Evolutionary conservation across 768 basidiomycete genomes (phyloP), one percentile per base, ranked within the genome.

Genomic region (Termitomyces heimii): DNA sequence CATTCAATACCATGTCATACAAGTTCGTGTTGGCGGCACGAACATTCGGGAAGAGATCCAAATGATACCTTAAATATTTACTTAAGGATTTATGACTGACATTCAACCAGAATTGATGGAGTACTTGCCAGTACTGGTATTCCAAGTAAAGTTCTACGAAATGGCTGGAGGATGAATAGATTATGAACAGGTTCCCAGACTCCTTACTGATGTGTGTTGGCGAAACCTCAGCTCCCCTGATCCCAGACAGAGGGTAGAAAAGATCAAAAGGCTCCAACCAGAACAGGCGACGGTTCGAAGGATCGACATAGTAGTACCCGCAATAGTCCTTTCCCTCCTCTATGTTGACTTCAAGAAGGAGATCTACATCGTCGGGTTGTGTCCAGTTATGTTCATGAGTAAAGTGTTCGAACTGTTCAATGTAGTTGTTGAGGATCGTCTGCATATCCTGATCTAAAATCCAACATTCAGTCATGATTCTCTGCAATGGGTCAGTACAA

Each of bases 391-490:
- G 29, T 1, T n/a, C n/a, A 9, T 22, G 28, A 12, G 39, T 47
- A 10, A 52, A 56, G 3, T 53, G 14, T 48, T 56, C 45, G 2
- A 60, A 26, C 13, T 40, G 28, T 1, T 18, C 7, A 5, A 60
- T 48, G 37, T 56, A 60, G 1, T 22, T 31, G 13, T 7, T 7
- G 4, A 60, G 49, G 2, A 42, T 42, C 1, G 4, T 6, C 4
- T n/a, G 34, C 18, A 46, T 8, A 1, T 34, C 1, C 3, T 20
- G 29, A 9, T 60, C 43, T 48, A 35, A 47, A 16, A 60, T 45
- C 58, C 58, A 60, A 12, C 43, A 51, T 29, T 60, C 58, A 10
- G 58, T 60, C 16, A 56, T 35, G 31, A 60, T 60, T 8, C 50
- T 55, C 58, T 59, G 20, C 8, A 3, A 34, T n/a, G 5, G 20